Evolutionary conservation across 2,329 filamentous ascomycete genomes (phyloP), one percentile per base, ranked within the genome.

Genomic region (Neonectria ditissima): DNA sequence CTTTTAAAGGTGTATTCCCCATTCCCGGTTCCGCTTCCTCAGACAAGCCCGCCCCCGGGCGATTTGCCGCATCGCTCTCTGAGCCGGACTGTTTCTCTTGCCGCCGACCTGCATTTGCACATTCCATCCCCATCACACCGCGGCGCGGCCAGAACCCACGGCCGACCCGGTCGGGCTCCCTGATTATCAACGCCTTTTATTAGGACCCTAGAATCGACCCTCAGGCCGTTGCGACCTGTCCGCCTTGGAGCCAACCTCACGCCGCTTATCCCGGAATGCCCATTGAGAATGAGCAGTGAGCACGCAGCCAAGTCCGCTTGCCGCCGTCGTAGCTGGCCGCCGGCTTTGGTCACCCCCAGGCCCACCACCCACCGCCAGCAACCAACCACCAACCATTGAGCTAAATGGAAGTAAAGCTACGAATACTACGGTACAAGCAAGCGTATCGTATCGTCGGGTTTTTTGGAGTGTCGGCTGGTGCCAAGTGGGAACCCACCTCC

Each of bases 31-130:
- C 58, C 39, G 32, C 32, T 34, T 34, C 41, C 30, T 37, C 50
- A 26, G 34, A 13, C 47, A 11, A n/a, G n/a, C n/a, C n/a, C n/a
- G 47, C 56, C 32, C 30, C 56, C 30, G 22, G 32, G 39, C n/a
- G n/a, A 24, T 18, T 22, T 53, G 45, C 39, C 13, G 39, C 39
- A 41, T 18, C 32, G 20, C 24, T 26, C 18, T 26, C 30, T 54
- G 18, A 18, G 24, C 55, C 34, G 60, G 41, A 22, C 32, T 37
- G 55, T 62, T 62, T 62, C 55, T 62, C 41, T 63, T 62, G 34
- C 60, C 60, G 60, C 55, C 55, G 50, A 37, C 55, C 55, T 54
- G 43, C 60, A 58, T 54, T 32, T 28, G 43, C 50, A 43, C 50
- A 20, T 43, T 41, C 37, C 18, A 32, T 51, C 56, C 20, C 37